phyloP scores from a whole-genome alignment of 495 filamentous ascomycete species.

The Aspergillus leporis region DNA sequence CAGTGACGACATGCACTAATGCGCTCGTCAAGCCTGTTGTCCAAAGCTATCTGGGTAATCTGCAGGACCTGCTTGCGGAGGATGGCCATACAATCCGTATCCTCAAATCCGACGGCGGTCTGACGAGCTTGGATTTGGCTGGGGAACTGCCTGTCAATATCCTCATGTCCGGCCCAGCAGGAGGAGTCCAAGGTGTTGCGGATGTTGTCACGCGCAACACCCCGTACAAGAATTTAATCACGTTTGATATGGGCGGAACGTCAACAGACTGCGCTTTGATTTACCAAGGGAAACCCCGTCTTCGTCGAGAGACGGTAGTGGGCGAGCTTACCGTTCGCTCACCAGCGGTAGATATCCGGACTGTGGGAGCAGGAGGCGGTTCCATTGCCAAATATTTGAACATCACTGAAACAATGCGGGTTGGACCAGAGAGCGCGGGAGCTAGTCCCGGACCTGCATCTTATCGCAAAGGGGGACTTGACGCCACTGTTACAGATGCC shows the following conservation, averaged over 20 bases:
- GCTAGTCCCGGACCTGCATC: conserved; percentile 48
- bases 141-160: conserved; percentile 48
- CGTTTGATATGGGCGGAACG: conserved; percentile 54
- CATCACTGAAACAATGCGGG: conserved; percentile 47
- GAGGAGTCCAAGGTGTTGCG: conserved; percentile 47
- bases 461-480: conserved; percentile 47
- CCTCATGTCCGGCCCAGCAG: conserved; percentile 51
- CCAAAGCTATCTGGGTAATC: conserved; percentile 42
- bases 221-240: conserved; percentile 50
- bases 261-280: conserved; percentile 52
- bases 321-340: conserved; percentile 47
- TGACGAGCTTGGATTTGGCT: conserved; percentile 46
- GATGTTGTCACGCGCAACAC: conserved; percentile 47
- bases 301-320: conserved; percentile 49
- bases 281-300: conserved; percentile 43
- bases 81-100: conserved; percentile 47
- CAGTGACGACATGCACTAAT: conserved; percentile 52
- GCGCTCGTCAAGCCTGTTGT: conserved; percentile 52
- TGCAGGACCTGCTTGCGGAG: conserved; percentile 33
- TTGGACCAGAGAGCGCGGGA: conserved; percentile 52
- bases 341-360: conserved; percentile 50
- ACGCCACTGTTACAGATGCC: conserved; percentile 52
- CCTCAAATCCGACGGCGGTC: conserved; percentile 50
- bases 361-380: conserved; percentile 52
- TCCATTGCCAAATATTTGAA: conserved; percentile 48